phyloP scores from a whole-genome alignment of 2,329 filamentous ascomycete genomes.

The Dendrostoma leiphaemia region DNA sequence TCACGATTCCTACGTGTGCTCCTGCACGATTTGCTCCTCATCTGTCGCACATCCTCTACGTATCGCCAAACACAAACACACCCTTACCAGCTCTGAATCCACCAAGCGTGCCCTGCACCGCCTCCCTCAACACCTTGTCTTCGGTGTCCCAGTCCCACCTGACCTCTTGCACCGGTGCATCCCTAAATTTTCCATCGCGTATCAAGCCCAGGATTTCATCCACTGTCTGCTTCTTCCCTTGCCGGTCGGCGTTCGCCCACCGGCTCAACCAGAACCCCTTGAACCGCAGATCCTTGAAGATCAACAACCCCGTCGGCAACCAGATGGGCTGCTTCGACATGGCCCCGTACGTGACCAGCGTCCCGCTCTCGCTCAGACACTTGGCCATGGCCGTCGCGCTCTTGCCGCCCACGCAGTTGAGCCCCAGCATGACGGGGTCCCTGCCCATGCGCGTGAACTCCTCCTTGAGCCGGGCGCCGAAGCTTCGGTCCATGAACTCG shows the following conservation, averaged over 20 bases:
- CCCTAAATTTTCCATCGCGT: slow-evolving; percentile 72
- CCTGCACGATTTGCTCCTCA: not conserved
- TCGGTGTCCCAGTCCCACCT: slow-evolving; percentile 82
- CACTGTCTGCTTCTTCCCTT: slow-evolving; percentile 76
- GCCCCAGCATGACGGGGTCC: slow-evolving; percentile 70
- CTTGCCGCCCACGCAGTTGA: slow-evolving; percentile 95
- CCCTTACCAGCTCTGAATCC: slow-evolving; percentile 88
- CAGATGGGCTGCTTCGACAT: slow-evolving; percentile 88
- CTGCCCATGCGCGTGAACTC: slow-evolving; percentile 69
- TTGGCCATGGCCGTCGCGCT: slow-evolving; percentile 77
- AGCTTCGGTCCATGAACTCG: slow-evolving; percentile 56
- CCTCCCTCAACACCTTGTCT: slow-evolving; percentile 63
- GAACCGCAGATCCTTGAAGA: slow-evolving; percentile 89
- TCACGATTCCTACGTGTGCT: not conserved
- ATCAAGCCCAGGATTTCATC: slow-evolving; percentile 78
- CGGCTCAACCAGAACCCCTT: slow-evolving; percentile 92
- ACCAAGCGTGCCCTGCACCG: slow-evolving; percentile 78
- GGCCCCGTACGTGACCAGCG: slow-evolving; percentile 90
- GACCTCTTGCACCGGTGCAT: slow-evolving; percentile 79
- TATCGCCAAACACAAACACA: slow-evolving; percentile 76
- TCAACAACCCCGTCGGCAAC: slow-evolving; percentile 79
- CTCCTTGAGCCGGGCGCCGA: slow-evolving; percentile 54
- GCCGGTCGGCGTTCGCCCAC: slow-evolving; percentile 76
- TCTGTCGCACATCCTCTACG: slow-evolving; percentile 31
- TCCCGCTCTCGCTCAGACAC: slow-evolving; percentile 64